Conservation (phyloP, 129 eudicot species). For the Dittrichia graveolens region DNA sequence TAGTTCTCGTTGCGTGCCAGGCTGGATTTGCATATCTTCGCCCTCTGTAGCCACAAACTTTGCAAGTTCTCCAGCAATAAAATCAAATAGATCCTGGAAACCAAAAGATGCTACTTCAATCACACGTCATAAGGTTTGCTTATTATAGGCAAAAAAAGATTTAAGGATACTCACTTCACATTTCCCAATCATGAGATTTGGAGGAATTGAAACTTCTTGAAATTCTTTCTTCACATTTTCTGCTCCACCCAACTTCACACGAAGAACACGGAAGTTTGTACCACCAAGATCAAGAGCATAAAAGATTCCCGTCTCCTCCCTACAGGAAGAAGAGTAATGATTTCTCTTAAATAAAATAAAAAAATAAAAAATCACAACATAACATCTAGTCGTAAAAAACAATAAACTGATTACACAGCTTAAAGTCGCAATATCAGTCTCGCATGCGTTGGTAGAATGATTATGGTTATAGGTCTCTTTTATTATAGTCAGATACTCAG, state of each 20-base stretch:
- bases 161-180: conserved; percentile 61
- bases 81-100: conserved; percentile 72
- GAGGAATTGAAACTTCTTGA: conserved; percentile 81
- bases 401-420: too few species aligned
- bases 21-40: conserved; percentile 64
- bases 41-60: conserved; percentile 86
- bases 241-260: conserved; percentile 77
- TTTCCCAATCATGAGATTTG: conserved; percentile 80
- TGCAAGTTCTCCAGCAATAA: conserved; percentile 83
- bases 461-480: background rate
- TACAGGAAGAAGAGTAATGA: conserved; percentile 32
- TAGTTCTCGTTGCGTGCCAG: conserved; percentile 84
- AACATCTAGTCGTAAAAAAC: too few species aligned
- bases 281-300: conserved; percentile 99
- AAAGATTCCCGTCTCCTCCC: conserved; percentile 82
- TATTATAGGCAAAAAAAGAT: background rate
- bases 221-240: conserved; percentile 62
- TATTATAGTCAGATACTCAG: background rate
- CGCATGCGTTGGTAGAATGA: too few species aligned
- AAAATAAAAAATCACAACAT: too few species aligned
- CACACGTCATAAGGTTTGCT: background rate
- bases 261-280: conserved; percentile 91
- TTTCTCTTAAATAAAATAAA: background rate
- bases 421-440: too few species aligned
- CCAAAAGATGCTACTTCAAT: conserved; percentile 19